Conservation (phyloP, 2,329 filamentous ascomycete genomes). For the Myotisia sp. region DNA sequence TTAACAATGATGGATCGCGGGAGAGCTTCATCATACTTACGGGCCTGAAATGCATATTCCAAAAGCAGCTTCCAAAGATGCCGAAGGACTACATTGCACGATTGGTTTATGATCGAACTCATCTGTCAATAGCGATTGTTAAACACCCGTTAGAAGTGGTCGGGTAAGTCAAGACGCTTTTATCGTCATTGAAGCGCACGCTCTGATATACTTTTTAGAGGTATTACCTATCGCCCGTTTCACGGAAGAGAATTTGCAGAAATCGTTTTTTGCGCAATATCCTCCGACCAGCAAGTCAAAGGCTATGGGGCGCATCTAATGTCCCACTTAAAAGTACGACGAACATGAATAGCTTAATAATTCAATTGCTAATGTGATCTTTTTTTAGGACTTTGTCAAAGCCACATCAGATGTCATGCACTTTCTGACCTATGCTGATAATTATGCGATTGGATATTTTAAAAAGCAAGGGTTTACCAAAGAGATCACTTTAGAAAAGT, state of each 20-base stretch:
- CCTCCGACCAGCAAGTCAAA: constrained; percentile 95
- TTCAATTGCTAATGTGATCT: neutral
- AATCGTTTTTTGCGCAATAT: constrained; percentile 97
- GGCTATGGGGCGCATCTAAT: constrained; percentile 96
- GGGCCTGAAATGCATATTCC: constrained; percentile 92
- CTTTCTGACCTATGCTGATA: constrained; percentile 96
- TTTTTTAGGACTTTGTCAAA: constrained; percentile 67
- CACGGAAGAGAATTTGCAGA: constrained; percentile 85
- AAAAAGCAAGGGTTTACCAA: constrained; percentile 99
- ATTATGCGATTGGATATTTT: constrained; percentile 97
- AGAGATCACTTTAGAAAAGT: constrained; percentile 81
- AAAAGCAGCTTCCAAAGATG: constrained; percentile 98
- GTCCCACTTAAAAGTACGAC: constrained; percentile 85
- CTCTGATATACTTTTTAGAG: constrained; percentile 38
- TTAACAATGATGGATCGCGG: constrained; percentile 84
- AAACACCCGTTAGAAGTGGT: constrained; percentile 95
- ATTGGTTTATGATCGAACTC: constrained; percentile 90
- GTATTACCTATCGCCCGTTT: constrained; percentile 93
- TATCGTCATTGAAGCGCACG: neutral
- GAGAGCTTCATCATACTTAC: constrained; percentile 90
- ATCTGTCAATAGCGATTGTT: constrained; percentile 91
- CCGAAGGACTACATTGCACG: constrained; percentile 97
- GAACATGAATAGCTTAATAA: too few relatives aligned
- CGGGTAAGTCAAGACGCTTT: constrained; percentile 32
- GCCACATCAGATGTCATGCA: constrained; percentile 95